Conservation (phyloP, 352 stramenopile genomes). For the Phytophthora agathidicida region DNA sequence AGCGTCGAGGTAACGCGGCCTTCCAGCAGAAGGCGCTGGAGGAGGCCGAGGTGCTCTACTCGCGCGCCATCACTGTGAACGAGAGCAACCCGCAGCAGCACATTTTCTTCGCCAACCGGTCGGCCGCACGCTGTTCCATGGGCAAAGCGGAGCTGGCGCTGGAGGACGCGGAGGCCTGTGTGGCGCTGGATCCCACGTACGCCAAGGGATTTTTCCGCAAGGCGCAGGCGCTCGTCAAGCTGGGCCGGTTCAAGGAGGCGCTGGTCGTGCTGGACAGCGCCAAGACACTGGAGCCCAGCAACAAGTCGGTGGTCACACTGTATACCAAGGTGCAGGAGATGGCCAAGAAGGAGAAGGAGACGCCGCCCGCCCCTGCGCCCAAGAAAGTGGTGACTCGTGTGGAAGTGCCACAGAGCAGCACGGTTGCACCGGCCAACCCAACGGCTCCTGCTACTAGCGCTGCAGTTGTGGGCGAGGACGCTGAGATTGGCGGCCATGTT, state of each 20-base stretch:
- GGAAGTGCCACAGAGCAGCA: constrained; percentile 39
- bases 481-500: constrained; percentile 65
- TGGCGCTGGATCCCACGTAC: constrained; percentile 62
- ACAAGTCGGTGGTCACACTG: constrained; percentile 78
- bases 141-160: constrained; percentile 70
- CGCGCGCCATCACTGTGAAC: constrained; percentile 92
- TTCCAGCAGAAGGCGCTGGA: constrained; percentile 87
- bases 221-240: constrained; percentile 75
- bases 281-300: constrained; percentile 65
- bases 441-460: constrained; percentile 5
- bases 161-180: constrained; percentile 71
- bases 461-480: constrained; percentile 63
- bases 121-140: constrained; percentile 85
- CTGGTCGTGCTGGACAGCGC: constrained; percentile 65
- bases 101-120: constrained; percentile 90
- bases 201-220: constrained; percentile 88
- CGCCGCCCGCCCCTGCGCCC: constrained; percentile 24
- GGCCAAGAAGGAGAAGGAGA: constrained; percentile 63
- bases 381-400: constrained; percentile 70
- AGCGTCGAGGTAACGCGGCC: constrained; percentile 86
- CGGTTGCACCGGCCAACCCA: constrained; percentile 7
- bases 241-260: constrained; percentile 75
- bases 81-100: constrained; percentile 60
- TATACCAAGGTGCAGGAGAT: constrained; percentile 65
- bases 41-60: constrained; percentile 96